A percentile compares a stretch with the other conserved stretches of the same genome.
These are phyloP conservation scores for Larix kaempferi DNA, from an alignment of 75 land plant genomes.

Conservation along the genomic window DNA sequence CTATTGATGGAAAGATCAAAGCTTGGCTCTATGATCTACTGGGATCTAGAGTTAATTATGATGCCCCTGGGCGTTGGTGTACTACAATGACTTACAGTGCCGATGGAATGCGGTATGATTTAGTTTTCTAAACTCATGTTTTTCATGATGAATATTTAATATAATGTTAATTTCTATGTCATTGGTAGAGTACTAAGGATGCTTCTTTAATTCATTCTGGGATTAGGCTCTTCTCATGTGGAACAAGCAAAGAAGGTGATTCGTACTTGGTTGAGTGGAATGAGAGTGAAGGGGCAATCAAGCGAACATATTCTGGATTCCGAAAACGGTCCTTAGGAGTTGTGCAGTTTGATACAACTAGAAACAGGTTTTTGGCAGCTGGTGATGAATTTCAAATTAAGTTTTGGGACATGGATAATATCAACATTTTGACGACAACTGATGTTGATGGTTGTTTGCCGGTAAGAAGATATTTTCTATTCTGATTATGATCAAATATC, in stretches of 20 bases:
- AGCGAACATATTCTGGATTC: constrained; percentile 18
- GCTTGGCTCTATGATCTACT: constrained; percentile 79
- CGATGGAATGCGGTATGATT: constrained; percentile 57
- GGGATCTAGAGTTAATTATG: constrained; percentile 83
- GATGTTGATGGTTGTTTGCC: constrained; percentile 21
- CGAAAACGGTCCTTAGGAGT: constrained; percentile 18
- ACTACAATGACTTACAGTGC: constrained; percentile 83
- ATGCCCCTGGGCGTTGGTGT: constrained; percentile 78
- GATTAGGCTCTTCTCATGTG: constrained; percentile 20
- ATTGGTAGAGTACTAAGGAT: too few relatives aligned
- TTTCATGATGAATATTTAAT: too few relatives aligned
- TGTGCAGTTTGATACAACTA: constrained; percentile 22
- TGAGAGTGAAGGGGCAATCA: constrained; percentile 29
- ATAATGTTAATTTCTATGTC: too few relatives aligned
- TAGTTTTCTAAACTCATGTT: too few relatives aligned
- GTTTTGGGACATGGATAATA: constrained; percentile 27
- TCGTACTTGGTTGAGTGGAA: constrained; percentile 23
- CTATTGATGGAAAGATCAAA: constrained; percentile 80
- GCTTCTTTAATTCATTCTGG: too few relatives aligned
- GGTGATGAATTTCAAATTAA: constrained; percentile 24
- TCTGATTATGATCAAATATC: too few relatives aligned
- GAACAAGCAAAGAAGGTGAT: constrained; percentile 28
- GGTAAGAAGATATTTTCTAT: constrained; percentile 1
- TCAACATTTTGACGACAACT: constrained; percentile 13
- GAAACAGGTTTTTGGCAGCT: constrained; percentile 17